Conservation (phyloP, 495 filamentous ascomycete species). For the Podospora comata region DNA sequence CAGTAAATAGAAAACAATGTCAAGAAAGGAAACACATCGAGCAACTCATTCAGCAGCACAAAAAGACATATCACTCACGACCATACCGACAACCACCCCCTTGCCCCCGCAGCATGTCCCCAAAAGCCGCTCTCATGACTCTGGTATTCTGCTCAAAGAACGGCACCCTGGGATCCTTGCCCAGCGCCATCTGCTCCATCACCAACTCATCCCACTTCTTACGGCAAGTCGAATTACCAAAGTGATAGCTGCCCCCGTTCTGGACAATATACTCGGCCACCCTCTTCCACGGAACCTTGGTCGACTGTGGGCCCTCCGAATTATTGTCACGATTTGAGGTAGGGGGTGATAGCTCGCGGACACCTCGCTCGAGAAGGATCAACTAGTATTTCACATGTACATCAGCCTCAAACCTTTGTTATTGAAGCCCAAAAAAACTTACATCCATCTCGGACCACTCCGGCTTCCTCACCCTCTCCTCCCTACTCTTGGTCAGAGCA, state of each 20-base stretch:
- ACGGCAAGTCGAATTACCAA: conserved; percentile 83
- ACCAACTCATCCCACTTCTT: conserved; percentile 69
- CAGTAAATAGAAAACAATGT: background rate
- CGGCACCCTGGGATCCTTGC: conserved; percentile 12
- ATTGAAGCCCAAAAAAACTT: background rate
- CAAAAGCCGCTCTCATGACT: background rate
- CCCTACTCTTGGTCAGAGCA: background rate
- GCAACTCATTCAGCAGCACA: background rate
- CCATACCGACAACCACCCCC: background rate
- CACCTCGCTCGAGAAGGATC: conserved; percentile 47
- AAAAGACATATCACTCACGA: background rate
- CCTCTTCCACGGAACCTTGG: conserved; percentile 77
- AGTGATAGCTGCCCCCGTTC: conserved; percentile 75
- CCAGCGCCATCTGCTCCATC: conserved; percentile 18
- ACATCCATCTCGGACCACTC: background rate
- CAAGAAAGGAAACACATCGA: background rate
- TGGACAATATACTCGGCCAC: conserved; percentile 68
- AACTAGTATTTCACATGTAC: background rate
- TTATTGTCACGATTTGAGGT: background rate
- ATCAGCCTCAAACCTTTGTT: too few species aligned
- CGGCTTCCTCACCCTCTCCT: conserved; percentile 2
- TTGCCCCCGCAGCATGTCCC: background rate
- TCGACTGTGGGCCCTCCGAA: background rate
- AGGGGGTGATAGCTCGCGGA: conserved; percentile 36
- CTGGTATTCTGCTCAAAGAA: conserved; percentile 20